Evolutionary conservation across 331 rosid genomes (phyloP), one percentile per base, ranked within the genome.

Genomic region (Malus hybrid): DNA sequence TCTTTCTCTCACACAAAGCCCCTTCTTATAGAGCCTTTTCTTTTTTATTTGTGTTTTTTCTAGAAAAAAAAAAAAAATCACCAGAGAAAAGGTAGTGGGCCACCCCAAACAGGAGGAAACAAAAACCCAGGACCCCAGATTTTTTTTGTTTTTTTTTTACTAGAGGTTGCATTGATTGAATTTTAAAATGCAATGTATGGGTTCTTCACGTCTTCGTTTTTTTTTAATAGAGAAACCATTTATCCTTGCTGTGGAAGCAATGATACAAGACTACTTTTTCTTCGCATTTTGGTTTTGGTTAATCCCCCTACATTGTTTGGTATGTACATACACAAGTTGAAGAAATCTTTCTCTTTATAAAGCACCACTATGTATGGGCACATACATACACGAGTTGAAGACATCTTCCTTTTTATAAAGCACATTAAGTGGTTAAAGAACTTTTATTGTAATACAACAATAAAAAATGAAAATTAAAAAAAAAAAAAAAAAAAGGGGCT

Each of bases 61-160:
- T 80, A 76, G 52, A 24, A 60, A 72, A 82, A 76, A 70, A 70
- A 81, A 77, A 84, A 82, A 85, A 85, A 88, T 39, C 44, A 39
- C 44, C 84, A 80, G 85, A 79, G 66, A 50, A 80, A 83, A 80
- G 74, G 77, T 80, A 0, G 78, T 83, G 89, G 93, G 30, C 83
- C 87, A 88, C 76, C 74, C 32, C 75, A 36, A 44, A 70, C 70
- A 69, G 66, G 57, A 28, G 39, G 48, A 77, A 76, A 66, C 71
- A 70, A 50, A 60, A 81, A 57, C 36, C n/a, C 46, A 61, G 24
- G 33, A 3, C 11, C 74, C 78, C 71, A 71, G 73, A 30, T 58
- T 20, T 61, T 77, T 36, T 42, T 36, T 2, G 18, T 58, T 20
- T 61, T 77, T 36, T 42, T 36, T 2, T 18, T 16, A 10, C 20